Evolutionary conservation across 345 rosid genomes (phyloP).

Genomic region (Turritis glabra): DNA sequence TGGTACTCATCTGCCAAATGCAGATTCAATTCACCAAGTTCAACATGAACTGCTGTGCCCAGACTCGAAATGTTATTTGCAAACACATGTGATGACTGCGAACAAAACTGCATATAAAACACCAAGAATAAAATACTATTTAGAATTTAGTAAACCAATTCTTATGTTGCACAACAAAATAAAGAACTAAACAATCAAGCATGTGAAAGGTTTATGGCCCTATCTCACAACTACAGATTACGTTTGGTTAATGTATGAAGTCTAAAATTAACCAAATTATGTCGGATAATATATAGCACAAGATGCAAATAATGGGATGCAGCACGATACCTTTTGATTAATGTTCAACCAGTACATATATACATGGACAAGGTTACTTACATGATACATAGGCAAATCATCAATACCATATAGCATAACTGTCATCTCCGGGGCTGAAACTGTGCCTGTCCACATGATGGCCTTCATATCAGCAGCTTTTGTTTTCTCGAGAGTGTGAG

Average conservation of each 20-base stretch:
- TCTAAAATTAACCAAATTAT: background rate
- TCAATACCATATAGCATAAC: conserved; percentile 59
- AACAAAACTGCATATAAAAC: conserved; percentile 64
- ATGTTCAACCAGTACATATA: conserved; percentile 1
- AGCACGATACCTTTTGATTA: background rate
- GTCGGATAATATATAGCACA: background rate
- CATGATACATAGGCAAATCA: conserved; percentile 80
- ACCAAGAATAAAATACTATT: conserved; percentile 4
- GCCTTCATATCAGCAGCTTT: conserved; percentile 55
- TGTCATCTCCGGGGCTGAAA: conserved; percentile 97
- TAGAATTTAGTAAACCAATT: background rate
- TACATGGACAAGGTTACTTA: conserved; percentile 46
- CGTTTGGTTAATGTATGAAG: background rate
- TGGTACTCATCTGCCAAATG: conserved; percentile 94
- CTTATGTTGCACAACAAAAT: background rate
- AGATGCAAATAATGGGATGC: conserved; percentile 3
- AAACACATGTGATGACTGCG: conserved; percentile 93
- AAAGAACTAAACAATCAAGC: conserved; percentile 14
- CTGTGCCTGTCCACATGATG: conserved; percentile 90
- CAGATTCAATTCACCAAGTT: conserved; percentile 94
- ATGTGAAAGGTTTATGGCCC: conserved; percentile 11
- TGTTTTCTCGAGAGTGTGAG: conserved; percentile 46
- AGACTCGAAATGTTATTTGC: conserved; percentile 82
- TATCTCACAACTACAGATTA: background rate
- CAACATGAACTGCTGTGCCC: conserved; percentile 83